Evolutionary conservation across 2,329 filamentous ascomycete species (phyloP), one percentile per base, ranked within the genome.

Genomic region (Aspergillus latus): DNA sequence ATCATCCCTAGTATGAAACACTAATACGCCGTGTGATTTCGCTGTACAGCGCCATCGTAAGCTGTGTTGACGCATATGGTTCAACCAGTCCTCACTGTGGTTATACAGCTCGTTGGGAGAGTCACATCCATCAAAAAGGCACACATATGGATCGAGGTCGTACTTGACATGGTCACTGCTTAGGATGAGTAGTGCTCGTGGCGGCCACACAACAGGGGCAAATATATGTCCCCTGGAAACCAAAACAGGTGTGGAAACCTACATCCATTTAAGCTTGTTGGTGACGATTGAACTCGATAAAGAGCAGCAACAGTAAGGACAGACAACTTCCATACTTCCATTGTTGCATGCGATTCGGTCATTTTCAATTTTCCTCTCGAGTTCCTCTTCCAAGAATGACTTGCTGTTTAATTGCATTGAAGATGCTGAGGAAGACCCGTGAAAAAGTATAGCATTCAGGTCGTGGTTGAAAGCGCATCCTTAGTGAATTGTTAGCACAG

Each of bases 221-320:
- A 21, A 3, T 21, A 21, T 21, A 21, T 21, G 21, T 21, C 21
- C 21, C 21, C 21, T 21, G 21, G 8, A 29, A 13, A 30, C 28
- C 15, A 7, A 34, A 4, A 13, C 10, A 42, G 13, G 8, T 45
- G 5, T 6, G 52, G 15, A 26, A 13, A 56, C 53, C 40, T 51
- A 56, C 53, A 34, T 30, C 53, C 53, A 56, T 40, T 56, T 56
- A 3, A 30, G 26, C 9, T 44, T 51, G 9, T 46, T 29, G 28
- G 37, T 56, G 8, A 46, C 42, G 2, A 34, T 40, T 40, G 47
- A 29, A 32, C 47, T 51, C 10, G 53, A 51, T 9, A 56, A 11
- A 11, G 48, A 15, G 32, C 47, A 56, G 28, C 47, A 56, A 26
- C 53, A 56, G 40, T 50, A 56, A 15, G 47, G 53, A 37, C 53